These are phyloP conservation scores for Suillus spraguei DNA, from an alignment of 768 basidiomycete genomes.

Conservation along the genomic window DNA sequence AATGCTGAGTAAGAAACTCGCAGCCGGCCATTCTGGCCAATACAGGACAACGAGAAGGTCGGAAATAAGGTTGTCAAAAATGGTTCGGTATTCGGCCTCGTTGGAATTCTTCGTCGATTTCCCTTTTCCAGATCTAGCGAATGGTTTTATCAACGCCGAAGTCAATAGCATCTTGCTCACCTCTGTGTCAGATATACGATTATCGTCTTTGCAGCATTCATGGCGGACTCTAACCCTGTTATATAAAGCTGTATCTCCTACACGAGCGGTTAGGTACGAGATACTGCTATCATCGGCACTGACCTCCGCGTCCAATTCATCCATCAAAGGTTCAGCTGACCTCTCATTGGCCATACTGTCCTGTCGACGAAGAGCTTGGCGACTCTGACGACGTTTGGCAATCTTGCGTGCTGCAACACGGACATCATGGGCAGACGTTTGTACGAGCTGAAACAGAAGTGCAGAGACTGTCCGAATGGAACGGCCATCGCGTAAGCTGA, in stretches of 20 bases:
- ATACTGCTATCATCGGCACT: background rate
- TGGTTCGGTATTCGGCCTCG: constrained; percentile 91
- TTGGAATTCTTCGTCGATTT: constrained; percentile 89
- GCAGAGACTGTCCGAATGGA: constrained; percentile 95
- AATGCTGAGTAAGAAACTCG: constrained; percentile 77
- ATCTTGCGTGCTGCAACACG: constrained; percentile 65
- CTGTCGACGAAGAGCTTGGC: constrained; percentile 60
- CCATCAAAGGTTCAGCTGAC: constrained; percentile 55
- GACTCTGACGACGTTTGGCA: constrained; percentile 62
- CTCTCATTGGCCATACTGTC: constrained; percentile 56
- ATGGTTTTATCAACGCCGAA: constrained; percentile 17
- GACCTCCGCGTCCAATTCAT: constrained; percentile 71
- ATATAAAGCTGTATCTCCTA: constrained; percentile 75
- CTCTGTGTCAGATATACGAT: constrained; percentile 74
- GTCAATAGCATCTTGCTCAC: constrained; percentile 28
- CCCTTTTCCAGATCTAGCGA: constrained; percentile 75
- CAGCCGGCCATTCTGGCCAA: constrained; percentile 98
- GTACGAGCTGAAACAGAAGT: constrained; percentile 91
- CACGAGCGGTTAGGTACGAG: background rate
- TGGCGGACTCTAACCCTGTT: constrained; percentile 77
- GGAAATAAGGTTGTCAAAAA: constrained; percentile 88
- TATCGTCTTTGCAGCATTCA: constrained; percentile 84
- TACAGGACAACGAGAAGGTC: constrained; percentile 88
- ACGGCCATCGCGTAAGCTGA: constrained; percentile 86
- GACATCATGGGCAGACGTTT: constrained; percentile 92